Conservation (phyloP, 2,329 filamentous ascomycete genomes). For the Bipolaris zeicola region DNA sequence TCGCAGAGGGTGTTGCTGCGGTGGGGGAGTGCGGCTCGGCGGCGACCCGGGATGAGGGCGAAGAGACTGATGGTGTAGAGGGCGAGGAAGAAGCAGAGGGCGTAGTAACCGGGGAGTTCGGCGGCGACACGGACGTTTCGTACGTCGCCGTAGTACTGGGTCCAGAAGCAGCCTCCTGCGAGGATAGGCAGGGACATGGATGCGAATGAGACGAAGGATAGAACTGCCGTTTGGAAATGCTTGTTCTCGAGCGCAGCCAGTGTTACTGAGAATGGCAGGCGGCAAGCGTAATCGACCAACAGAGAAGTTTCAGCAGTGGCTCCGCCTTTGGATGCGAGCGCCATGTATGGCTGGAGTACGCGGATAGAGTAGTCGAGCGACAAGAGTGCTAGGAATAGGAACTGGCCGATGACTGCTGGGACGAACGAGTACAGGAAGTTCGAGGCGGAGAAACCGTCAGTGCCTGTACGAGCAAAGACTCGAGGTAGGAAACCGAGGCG, state of each 20-base stretch:
- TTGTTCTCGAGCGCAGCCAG: constrained; percentile 63
- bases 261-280: constrained; percentile 65
- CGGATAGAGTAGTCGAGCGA: constrained; percentile 69
- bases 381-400: constrained; percentile 71
- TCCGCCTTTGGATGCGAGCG: constrained; percentile 64
- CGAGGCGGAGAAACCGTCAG: constrained; percentile 75
- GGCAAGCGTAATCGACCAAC: constrained; percentile 72
- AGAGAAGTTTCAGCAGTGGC: constrained; percentile 67
- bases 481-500: constrained; percentile 73
- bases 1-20: constrained; percentile 74
- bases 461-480: constrained; percentile 65
- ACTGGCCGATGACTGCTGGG: constrained; percentile 69
- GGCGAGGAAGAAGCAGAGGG: constrained; percentile 72
- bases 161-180: constrained; percentile 74
- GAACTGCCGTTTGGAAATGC: constrained; percentile 68
- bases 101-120: constrained; percentile 73
- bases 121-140: constrained; percentile 62
- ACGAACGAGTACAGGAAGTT: constrained; percentile 87
- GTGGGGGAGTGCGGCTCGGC: constrained; percentile 72
- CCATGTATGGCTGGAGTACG: constrained; percentile 71
- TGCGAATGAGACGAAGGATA: constrained; percentile 64
- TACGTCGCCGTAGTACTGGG: constrained; percentile 61
- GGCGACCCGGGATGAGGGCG: constrained; percentile 62
- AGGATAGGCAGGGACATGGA: constrained; percentile 70
- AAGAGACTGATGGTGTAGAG: constrained; percentile 71